Conservation (phyloP, 805 yeast species). For the Metschnikowia lochheadii region DNA sequence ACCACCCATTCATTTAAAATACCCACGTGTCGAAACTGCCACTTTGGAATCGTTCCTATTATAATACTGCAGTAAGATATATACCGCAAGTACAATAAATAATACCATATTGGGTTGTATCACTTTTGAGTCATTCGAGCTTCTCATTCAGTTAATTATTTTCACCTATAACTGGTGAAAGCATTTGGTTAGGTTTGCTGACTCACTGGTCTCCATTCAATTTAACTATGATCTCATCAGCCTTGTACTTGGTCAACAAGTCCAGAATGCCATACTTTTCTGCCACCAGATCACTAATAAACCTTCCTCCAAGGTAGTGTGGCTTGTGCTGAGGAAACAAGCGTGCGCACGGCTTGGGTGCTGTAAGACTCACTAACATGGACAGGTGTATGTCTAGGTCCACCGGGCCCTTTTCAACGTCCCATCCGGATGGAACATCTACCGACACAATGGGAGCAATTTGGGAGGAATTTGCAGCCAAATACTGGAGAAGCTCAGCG, state of each 20-base stretch:
- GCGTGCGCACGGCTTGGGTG: conserved; percentile 85
- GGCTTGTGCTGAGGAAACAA: conserved; percentile 36
- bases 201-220: conserved; percentile 10
- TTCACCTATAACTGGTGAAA: too few relatives aligned
- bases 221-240: conserved; percentile 36
- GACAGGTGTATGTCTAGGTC: conserved; percentile 51
- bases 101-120: too few relatives aligned
- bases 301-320: conserved; percentile 91
- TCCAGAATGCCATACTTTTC: conserved; percentile 64
- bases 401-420: conserved; percentile 72
- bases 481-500: conserved; percentile 34
- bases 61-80: too few relatives aligned
- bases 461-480: conserved; percentile 32
- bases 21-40: too few relatives aligned
- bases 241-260: conserved; percentile 26
- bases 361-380: conserved; percentile 78
- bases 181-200: too few relatives aligned
- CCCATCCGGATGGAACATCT: conserved; percentile 97
- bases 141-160: too few relatives aligned
- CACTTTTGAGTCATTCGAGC: too few relatives aligned
- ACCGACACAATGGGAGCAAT: conserved; percentile 70
- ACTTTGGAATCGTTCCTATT: too few relatives aligned
- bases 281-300: conserved; percentile 65
- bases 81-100: too few relatives aligned
- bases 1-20: too few relatives aligned